Conservation (phyloP, 1,284 basidiomycete genomes). For the Athelia sp. region DNA sequence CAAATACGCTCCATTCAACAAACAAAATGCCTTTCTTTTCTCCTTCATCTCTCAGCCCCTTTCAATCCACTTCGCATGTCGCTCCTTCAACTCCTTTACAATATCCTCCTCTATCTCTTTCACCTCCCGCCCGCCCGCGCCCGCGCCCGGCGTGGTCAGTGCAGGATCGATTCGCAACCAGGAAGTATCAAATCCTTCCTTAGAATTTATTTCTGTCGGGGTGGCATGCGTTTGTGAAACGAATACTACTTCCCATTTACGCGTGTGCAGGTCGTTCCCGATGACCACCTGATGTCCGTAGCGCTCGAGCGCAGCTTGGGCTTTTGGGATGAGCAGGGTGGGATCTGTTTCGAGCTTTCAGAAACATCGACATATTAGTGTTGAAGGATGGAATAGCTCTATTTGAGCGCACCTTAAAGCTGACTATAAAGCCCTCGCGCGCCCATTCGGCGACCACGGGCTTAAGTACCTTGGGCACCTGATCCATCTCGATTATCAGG, state of each 20-base stretch:
- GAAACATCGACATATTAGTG: not conserved
- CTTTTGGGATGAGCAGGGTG: slow-evolving; percentile 84
- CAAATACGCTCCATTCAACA: too few relatives aligned
- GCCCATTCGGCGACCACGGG: slow-evolving; percentile 94
- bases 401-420: slow-evolving; percentile 76
- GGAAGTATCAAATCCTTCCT: slow-evolving; percentile 46
- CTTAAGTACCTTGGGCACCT: slow-evolving; percentile 94
- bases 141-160: not conserved
- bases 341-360: slow-evolving; percentile 91
- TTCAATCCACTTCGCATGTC: slow-evolving; percentile 72
- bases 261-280: slow-evolving; percentile 86
- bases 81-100: slow-evolving; percentile 64
- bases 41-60: too few relatives aligned
- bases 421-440: slow-evolving; percentile 87
- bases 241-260: slow-evolving; percentile 92
- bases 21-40: too few relatives aligned
- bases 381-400: not conserved
- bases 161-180: slow-evolving; percentile 68
- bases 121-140: slow-evolving; percentile 31
- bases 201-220: slow-evolving; percentile 10
- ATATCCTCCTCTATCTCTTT: slow-evolving; percentile 95
- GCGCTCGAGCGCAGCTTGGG: slow-evolving; percentile 79
- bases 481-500: slow-evolving; percentile 95
- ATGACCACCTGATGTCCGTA: slow-evolving; percentile 98
- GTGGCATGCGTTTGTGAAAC: slow-evolving; percentile 35